phyloP scores from a whole-genome alignment of 1,284 basidiomycete species.

The Malassezia arunalokei region DNA sequence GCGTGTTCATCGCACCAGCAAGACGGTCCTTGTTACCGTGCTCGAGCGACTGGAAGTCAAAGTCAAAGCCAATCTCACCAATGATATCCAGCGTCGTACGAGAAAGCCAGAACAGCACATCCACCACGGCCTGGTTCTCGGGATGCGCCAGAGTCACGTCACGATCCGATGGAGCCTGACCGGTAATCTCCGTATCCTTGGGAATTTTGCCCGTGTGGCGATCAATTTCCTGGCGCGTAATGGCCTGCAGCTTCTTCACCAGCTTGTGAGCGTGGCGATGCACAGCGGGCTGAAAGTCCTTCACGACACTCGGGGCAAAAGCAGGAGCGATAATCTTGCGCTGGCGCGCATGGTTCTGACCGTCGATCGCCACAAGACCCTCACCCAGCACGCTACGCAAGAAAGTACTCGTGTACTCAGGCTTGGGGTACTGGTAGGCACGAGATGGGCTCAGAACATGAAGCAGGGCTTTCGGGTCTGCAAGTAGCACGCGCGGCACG shows the following conservation, averaged over 20 bases:
- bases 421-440: conserved; percentile 41
- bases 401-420: conserved; percentile 20
- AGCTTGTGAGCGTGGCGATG: conserved; percentile 22
- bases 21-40: conserved; percentile 18
- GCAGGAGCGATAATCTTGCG: conserved; percentile 29
- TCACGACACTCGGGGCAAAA: conserved; percentile 25
- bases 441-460: conserved; percentile 31
- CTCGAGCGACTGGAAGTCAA: conserved; percentile 28
- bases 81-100: conserved; percentile 39
- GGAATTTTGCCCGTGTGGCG: conserved; percentile 20
- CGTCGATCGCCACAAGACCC: conserved; percentile 36
- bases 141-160: background rate
- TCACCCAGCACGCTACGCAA: conserved; percentile 33
- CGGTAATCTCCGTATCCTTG: background rate
- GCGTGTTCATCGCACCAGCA: conserved; percentile 8
- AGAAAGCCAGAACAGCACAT: conserved; percentile 27
- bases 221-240: conserved; percentile 19
- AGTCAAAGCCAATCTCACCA: conserved; percentile 37
- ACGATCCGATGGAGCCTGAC: background rate
- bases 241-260: conserved; percentile 17
- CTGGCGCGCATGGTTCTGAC: conserved; percentile 36
- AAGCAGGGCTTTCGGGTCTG: conserved; percentile 32
- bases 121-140: conserved; percentile 12
- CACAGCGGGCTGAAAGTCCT: conserved; percentile 21
- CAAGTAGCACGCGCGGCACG: conserved; percentile 29